phyloP scores from a whole-genome alignment of 2,329 filamentous ascomycete genomes.

The Fonsecaea nubica region DNA sequence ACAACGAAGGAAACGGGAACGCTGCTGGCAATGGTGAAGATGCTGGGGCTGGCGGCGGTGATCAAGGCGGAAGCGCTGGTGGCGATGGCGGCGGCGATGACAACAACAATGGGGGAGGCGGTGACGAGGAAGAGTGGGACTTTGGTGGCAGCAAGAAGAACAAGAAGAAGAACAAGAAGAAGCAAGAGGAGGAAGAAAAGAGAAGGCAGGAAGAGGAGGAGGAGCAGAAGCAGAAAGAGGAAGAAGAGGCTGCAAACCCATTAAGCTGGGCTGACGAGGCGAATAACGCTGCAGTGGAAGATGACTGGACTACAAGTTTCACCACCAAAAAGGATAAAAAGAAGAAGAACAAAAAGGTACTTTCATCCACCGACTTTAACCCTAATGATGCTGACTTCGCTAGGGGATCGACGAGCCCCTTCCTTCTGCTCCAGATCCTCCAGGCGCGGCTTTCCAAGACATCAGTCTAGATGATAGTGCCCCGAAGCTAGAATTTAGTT shows the following conservation, averaged over 20 bases:
- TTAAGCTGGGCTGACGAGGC: conserved; percentile 56
- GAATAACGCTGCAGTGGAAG: conserved; percentile 54
- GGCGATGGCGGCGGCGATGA: conserved; percentile 45
- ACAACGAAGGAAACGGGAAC: conserved; percentile 53
- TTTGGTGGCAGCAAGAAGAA: conserved; percentile 45
- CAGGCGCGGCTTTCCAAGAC: conserved; percentile 67
- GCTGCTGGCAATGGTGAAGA: conserved; percentile 45
- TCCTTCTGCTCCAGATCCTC: conserved; percentile 45
- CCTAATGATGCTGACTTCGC: conserved; percentile 16
- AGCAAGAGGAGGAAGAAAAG: conserved; percentile 44
- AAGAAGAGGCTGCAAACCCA: conserved; percentile 43
- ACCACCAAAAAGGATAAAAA: conserved; percentile 56
- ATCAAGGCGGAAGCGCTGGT: conserved; percentile 41
- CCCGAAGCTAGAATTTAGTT: conserved; percentile 64
- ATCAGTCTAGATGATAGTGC: conserved; percentile 68
- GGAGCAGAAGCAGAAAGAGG: conserved; percentile 38
- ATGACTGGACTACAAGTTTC: conserved; percentile 59
- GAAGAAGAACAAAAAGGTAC: conserved; percentile 62
- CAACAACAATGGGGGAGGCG: conserved; percentile 51
- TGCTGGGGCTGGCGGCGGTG: conserved; percentile 44
- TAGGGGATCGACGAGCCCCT: conserved; percentile 45
- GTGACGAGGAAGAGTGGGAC: conserved; percentile 52
- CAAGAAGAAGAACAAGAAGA: conserved; percentile 46
- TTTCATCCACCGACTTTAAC: conserved; percentile 19
- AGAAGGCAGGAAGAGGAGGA: conserved; percentile 44